Base-by-base conservation (phyloP, 441 rosid species). In the Populus tomentosa region DNA sequence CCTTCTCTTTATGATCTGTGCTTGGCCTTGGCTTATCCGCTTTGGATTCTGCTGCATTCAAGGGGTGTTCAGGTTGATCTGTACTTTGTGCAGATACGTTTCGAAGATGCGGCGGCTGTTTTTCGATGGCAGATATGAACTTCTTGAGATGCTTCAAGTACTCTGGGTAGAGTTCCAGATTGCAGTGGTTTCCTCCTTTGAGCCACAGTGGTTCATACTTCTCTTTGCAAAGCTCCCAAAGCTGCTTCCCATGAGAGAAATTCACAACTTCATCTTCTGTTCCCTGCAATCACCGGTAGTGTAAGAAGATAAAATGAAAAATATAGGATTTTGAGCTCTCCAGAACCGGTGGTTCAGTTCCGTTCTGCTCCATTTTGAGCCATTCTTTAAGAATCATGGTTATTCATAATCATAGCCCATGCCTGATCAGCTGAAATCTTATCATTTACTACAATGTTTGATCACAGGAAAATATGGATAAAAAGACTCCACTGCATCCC, bases 201-300 rank as follows among this genome's bases (percentile, higher is more conserved):
- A 93, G 80, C 98, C 98, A 93, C 75, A 91, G 59, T 0, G 98
- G 98, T 79, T 91, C 96, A 21, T 91, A 93, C 88, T 89, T 91
- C 66, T 89, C 92, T 74, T 84, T 91, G 78, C 95, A 89, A 14
- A 85, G 86, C 61, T 89, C 89, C 94, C 93, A 91, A 13, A 93
- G 82, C 77, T 88, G 90, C 82, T 89, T 90, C 33, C 97, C 98
- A 35, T 93, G 97, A 23, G 94, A 91, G 67, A 86, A 67, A 79
- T 91, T 89, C 72, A 93, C 92, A 32, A 91, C 91, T 9, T 91
- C 89, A 72, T 93, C 98, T 66, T 86, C 87, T 46, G 95, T 93
- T 80, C 98, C 98, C 96, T 91, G 81, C 68, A 82, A 63, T 71
- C 64, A 76, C 26, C 50, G 13, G 70, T 46, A 16, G 10, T 70